Evolutionary conservation across 2,329 filamentous ascomycete species (phyloP), one percentile per base, ranked within the genome.

Genomic region (Geosmithia putterillii): DNA sequence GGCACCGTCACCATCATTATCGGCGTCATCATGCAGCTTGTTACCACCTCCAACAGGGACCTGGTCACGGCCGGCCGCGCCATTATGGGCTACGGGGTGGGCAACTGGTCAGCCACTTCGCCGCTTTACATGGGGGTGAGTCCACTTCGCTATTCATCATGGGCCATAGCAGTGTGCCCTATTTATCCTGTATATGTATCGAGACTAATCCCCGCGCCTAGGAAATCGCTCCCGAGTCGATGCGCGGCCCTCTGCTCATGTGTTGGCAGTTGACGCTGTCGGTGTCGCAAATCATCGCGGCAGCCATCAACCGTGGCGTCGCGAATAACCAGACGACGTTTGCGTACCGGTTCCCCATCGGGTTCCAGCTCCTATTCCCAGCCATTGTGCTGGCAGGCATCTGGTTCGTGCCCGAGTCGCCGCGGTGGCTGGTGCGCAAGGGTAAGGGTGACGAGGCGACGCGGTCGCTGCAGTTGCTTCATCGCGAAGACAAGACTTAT

Each of bases 391-490:
- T 56, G 8, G 14, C 43, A 1, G 50, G 50, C 2, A 46, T 57
- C 7, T 38, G 37, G 14, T 57, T 51, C 49, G 43, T 57, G 17
- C 53, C 54, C 35, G 55, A 58, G 36, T 58, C 55, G 1, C 55
- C 55, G 1, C 51, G 53, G 2, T 58, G 55, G 55, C 41, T 56
- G 2, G 48, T 70, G 17, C 58, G 63, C 22, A 56, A 64, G 54
- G 63, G 61, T 38, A 55, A 60, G 3, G 44, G 51, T n/a, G 59
- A 67, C 2, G 62, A 68, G 14, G 54, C 55, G 57, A 61, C 15
- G 52, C 57, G 54, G 4, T 58, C 68, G 9, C 52, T 72, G 28
- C 57, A 61, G 22, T 54, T 59, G 1, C 57, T 74, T 15, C 68
- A 73, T 49, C 57, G 57, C 18, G 61, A 58, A 4, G 56, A 61